phyloP scores from a whole-genome alignment of 2,329 filamentous ascomycete genomes.

The Colletotrichum tropicale region DNA sequence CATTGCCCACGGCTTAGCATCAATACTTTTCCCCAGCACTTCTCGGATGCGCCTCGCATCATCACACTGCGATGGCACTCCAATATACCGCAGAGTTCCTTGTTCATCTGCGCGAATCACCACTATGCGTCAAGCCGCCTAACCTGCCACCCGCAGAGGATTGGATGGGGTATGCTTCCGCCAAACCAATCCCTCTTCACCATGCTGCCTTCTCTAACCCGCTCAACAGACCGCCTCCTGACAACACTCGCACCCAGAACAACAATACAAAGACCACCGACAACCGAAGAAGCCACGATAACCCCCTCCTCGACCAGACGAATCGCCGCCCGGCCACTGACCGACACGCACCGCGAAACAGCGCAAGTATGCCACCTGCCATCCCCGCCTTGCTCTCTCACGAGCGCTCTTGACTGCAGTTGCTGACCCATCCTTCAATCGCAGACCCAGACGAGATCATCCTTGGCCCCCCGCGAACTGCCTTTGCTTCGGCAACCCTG shows the following conservation, averaged over 20 bases:
- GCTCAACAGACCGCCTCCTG: slow-evolving; percentile 45
- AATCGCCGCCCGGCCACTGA: slow-evolving; percentile 58
- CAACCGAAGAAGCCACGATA: slow-evolving; percentile 52
- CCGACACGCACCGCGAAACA: slow-evolving; percentile 60
- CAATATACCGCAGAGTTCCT: slow-evolving; percentile 81
- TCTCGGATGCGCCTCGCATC: slow-evolving; percentile 41
- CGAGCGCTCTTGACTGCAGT: slow-evolving; percentile 19
- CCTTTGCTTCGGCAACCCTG: slow-evolving; percentile 77
- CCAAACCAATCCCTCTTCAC: background rate
- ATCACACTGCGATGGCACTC: slow-evolving; percentile 50
- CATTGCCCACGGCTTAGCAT: background rate
- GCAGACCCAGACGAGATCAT: slow-evolving; percentile 79
- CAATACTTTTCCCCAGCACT: background rate
- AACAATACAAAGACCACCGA: slow-evolving; percentile 39
- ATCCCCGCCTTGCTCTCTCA: background rate
- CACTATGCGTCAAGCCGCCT: slow-evolving; percentile 80
- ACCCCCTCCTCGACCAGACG: slow-evolving; percentile 49
- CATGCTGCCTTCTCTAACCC: slow-evolving; percentile 8
- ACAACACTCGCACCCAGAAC: slow-evolving; percentile 48
- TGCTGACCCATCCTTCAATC: slow-evolving; percentile 30
- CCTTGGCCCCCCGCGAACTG: slow-evolving; percentile 82
- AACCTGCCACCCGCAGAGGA: slow-evolving; percentile 84
- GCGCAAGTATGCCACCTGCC: slow-evolving; percentile 52
- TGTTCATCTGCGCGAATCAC: slow-evolving; percentile 77
- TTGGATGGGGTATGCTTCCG: slow-evolving; percentile 85